Conservation (phyloP, 2,329 filamentous ascomycete species). For the Neonectria punicea region DNA sequence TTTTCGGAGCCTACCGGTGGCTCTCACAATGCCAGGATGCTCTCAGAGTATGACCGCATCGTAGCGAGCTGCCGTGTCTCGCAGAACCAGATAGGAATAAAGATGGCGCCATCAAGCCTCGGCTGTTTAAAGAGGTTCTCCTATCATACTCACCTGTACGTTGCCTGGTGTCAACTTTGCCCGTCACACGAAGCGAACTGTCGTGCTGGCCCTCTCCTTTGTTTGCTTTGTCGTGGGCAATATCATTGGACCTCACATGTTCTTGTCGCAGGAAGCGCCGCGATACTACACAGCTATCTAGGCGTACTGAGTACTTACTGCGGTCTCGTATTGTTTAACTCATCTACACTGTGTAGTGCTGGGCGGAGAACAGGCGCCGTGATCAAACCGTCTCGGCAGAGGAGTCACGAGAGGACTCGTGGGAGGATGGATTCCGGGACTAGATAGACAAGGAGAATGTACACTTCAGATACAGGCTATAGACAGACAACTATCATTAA, state of each 20-base stretch:
- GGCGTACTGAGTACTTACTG: not conserved
- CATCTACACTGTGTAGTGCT: not conserved
- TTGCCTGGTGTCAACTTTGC: not conserved
- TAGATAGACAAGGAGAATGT: constrained; percentile 3
- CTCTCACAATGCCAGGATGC: constrained; percentile 8
- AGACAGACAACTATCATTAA: not conserved
- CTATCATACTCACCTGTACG: not conserved
- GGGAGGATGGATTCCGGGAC: not conserved
- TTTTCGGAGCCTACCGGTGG: not conserved
- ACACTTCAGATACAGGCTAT: constrained; percentile 6
- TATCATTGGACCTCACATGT: not conserved
- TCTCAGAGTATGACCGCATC: not conserved
- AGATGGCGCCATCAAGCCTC: not conserved
- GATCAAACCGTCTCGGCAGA: not conserved
- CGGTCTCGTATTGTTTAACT: not conserved
- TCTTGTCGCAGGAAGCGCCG: not conserved
- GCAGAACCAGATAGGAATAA: constrained; percentile 2
- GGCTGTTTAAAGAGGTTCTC: not conserved
- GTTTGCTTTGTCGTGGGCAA: not conserved
- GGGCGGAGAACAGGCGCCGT: not conserved
- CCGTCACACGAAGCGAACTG: not conserved
- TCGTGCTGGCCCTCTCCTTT: not conserved
- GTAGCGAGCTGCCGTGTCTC: constrained; percentile 7
- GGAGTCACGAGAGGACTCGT: constrained; percentile 1
- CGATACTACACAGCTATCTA: not conserved